A percentile compares a stretch with the other conserved stretches of the same genome.
Conservation (phyloP, 176 grass and related monocot genomes). For the Oryza coarctata region DNA sequence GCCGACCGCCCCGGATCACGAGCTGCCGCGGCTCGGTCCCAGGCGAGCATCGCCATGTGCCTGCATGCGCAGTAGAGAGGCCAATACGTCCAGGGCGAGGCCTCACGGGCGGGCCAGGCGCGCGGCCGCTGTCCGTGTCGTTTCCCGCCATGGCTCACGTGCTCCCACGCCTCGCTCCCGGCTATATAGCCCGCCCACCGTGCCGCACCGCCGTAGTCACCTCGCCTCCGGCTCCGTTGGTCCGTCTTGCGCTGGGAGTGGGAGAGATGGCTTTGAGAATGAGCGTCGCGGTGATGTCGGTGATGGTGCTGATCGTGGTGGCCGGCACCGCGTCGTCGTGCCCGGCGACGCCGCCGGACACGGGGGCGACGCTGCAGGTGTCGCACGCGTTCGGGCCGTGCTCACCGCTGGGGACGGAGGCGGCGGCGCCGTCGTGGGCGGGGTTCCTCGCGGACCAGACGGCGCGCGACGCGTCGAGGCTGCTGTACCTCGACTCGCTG, state of each 20-base stretch:
- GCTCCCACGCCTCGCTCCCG: not conserved
- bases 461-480: constrained; percentile 56
- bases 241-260: not conserved
- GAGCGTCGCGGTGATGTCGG: not conserved
- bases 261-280: not conserved
- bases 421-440: constrained; percentile 45
- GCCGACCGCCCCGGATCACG: constrained; percentile 28
- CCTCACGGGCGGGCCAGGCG: constrained; percentile 49
- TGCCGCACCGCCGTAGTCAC: not conserved
- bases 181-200: constrained; percentile 24
- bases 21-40: constrained; percentile 37
- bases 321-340: constrained; percentile 10
- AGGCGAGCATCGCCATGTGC: not conserved
- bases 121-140: constrained; percentile 10
- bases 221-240: not conserved
- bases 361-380: constrained; percentile 51
- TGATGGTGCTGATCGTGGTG: not conserved
- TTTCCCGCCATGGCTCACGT: constrained; percentile 28
- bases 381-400: constrained; percentile 64
- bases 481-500: constrained; percentile 64
- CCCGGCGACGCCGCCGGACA: constrained; percentile 53
- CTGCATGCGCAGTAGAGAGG: not conserved
- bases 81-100: constrained; percentile 11
- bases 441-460: constrained; percentile 52
- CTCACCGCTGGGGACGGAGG: constrained; percentile 38